A percentile compares a stretch with the other conserved stretches of the same genome.
These are phyloP conservation scores for Meyerozyma smithsonii DNA, from an alignment of 1,139 yeast genomes.

Conservation along the genomic window DNA sequence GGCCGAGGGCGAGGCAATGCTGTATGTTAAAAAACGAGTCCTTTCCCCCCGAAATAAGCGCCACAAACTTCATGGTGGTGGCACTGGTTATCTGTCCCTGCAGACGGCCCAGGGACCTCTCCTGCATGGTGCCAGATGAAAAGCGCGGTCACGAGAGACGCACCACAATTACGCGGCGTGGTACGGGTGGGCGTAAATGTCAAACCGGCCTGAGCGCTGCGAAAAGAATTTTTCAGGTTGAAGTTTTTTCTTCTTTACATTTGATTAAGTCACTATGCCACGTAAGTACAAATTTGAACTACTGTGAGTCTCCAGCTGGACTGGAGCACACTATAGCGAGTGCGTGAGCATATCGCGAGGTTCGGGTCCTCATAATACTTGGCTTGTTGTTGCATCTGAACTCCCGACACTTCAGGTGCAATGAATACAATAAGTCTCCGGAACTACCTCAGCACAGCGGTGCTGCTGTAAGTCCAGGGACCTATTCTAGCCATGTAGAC, in stretches of 20 bases:
- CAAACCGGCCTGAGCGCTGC: neutral
- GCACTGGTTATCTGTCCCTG: neutral
- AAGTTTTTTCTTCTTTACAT: constrained; percentile 13
- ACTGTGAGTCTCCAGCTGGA: constrained; percentile 8
- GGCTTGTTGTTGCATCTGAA: constrained; percentile 54
- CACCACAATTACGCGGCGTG: neutral
- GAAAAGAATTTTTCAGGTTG: constrained; percentile 1
- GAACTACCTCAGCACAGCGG: neutral
- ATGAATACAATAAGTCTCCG: constrained; percentile 10
- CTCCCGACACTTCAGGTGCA: constrained; percentile 85
- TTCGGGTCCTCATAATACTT: constrained; percentile 65
- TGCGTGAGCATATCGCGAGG: constrained; percentile 32
- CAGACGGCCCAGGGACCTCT: too few relatives aligned
- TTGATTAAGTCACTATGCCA: constrained; percentile 43
- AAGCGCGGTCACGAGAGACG: neutral
- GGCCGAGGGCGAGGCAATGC: constrained; percentile 80
- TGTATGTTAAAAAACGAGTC: constrained; percentile 88
- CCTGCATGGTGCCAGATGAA: too few relatives aligned
- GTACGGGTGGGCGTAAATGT: neutral
- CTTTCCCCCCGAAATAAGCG: constrained; percentile 91
- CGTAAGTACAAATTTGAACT: constrained; percentile 38
- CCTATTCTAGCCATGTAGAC: constrained; percentile 4
- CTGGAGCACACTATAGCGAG: constrained; percentile 6
- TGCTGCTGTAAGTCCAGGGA: neutral
- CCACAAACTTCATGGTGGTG: constrained; percentile 75